Percentiles rank a stretch among this genome's conserved stretches.
phyloP scores from a whole-genome alignment of 768 basidiomycete genomes.

The Mrakia hoshinonis region DNA sequence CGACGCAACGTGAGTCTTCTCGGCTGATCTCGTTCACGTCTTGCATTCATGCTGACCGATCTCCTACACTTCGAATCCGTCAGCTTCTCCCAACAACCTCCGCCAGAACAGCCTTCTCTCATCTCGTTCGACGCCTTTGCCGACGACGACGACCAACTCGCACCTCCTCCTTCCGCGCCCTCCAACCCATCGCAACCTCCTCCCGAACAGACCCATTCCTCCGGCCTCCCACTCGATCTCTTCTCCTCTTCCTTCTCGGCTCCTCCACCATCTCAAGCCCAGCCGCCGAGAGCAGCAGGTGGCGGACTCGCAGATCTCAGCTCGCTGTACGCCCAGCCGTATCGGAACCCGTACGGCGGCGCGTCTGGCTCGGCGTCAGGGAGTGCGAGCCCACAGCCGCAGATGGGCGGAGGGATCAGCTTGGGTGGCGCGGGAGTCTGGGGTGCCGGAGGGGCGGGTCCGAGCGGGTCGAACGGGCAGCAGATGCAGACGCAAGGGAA shows the following conservation, averaged over 20 bases:
- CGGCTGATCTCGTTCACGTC: too few species aligned
- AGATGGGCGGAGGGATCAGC: not conserved
- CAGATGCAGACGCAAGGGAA: not conserved
- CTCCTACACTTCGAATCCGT: not conserved
- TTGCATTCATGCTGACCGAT: not conserved
- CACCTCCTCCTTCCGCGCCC: not conserved
- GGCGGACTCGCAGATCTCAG: conserved; percentile 14
- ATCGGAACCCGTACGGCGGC: conserved; percentile 1
- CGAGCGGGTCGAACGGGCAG: not conserved
- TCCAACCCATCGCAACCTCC: not conserved
- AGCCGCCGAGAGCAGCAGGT: conserved; percentile 4
- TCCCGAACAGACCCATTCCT: conserved; percentile 25
- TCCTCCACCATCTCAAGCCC: conserved; percentile 21
- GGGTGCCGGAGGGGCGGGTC: not conserved
- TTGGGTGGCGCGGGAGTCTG: not conserved
- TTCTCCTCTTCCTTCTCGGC: conserved; percentile 34
- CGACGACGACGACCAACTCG: conserved; percentile 36
- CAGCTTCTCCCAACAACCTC: conserved; percentile 9
- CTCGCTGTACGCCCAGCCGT: conserved; percentile 22
- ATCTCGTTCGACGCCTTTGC: conserved; percentile 43
- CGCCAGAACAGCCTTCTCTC: conserved; percentile 33
- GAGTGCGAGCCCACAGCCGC: not conserved
- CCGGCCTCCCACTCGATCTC: conserved; percentile 40
- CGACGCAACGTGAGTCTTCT: conserved; percentile 40
- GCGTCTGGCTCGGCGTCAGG: not conserved